Base-by-base conservation (phyloP, 768 basidiomycete species). In the Podaxis mareebaensis region DNA sequence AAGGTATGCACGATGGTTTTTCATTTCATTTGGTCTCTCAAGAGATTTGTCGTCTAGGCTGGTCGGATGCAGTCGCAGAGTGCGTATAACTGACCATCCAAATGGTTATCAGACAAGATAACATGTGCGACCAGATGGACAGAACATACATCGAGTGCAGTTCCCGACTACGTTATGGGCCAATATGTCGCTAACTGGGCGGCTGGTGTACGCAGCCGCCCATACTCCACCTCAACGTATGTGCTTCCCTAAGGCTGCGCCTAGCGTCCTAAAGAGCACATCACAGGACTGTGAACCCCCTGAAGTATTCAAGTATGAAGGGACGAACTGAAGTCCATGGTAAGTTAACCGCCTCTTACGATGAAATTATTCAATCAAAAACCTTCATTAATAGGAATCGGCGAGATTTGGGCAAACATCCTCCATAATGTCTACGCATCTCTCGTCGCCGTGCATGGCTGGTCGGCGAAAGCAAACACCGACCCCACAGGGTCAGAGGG, bases 341-440 rank as follows among this genome's bases (percentile, higher is more conserved):
- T 56, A 49, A 12, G 61, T 46, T 20, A 20, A 28, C 15, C 3
- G 6, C 4, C 12, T 17, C 11, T 13, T n/a, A 11, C 17, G 7
- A 15, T 49, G 12, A 38, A 38, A 38, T 24, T 7, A 12, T 13
- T 42, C 38, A 46, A 30, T 10, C 40, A 20, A n/a, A 46, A 17
- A 6, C 12, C n/a, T 7, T 17, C 38, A 5, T 17, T 3, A 26
- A 49, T 38, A 67, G 67, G 48, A 5, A 85, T 85, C 60, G 86
- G 86, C 28, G 85, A 86, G 67, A 77, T 86, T 38, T 80, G 78
- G 79, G 78, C 79, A 28, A 80, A 78, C 67, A 73, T 76, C 15
- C 73, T 79, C 1, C 78, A 79, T 69, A 77, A 78, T 42, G 77
- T 79, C 56, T 77, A 77, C 56, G 77, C 79, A 3, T 68, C 72